A percentile compares a stretch with the other conserved stretches of the same genome.
These are phyloP conservation scores for Plasmopara muralis DNA, from an alignment of 352 stramenopile species.

Conservation along the genomic window DNA sequence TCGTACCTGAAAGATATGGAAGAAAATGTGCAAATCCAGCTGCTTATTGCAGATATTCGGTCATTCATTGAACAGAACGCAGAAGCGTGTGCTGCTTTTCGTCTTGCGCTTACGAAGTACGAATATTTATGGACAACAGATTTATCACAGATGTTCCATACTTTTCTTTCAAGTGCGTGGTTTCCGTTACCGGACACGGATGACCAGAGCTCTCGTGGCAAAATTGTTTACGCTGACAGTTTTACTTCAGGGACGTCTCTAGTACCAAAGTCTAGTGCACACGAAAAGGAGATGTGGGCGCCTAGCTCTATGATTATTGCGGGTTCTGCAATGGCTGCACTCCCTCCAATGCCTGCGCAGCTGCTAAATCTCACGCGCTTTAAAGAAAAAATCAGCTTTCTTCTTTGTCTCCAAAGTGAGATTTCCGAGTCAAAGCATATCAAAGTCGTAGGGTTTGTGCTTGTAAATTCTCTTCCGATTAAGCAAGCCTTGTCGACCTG, in stretches of 20 bases:
- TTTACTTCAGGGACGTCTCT: constrained; percentile 12
- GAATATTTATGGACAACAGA: constrained; percentile 91
- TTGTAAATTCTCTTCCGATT: constrained; percentile 90
- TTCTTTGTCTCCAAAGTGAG: constrained; percentile 82
- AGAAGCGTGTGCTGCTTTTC: constrained; percentile 45
- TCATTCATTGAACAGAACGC: constrained; percentile 80
- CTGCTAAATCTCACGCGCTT: constrained; percentile 79
- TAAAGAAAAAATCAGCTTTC: constrained; percentile 88
- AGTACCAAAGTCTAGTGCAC: constrained; percentile 8
- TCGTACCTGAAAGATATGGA: constrained; percentile 87
- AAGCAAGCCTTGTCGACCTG: constrained; percentile 92
- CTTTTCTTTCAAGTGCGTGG: constrained; percentile 77
- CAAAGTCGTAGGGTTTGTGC: constrained; percentile 88
- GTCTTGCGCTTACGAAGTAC: constrained; percentile 80
- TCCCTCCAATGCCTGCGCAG: constrained; percentile 57
- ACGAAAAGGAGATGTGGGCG: neutral
- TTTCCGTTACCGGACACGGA: constrained; percentile 29
- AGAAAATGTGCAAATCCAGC: constrained; percentile 72
- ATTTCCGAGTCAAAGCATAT: constrained; percentile 84
- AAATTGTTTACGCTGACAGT: constrained; percentile 25
- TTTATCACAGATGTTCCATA: constrained; percentile 78
- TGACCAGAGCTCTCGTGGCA: constrained; percentile 12
- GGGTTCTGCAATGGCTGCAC: constrained; percentile 23
- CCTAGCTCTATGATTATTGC: constrained; percentile 11
- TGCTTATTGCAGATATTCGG: constrained; percentile 75